Evolutionary conservation across 1,139 yeast genomes (phyloP), one percentile per base, ranked within the genome.

Genomic region (Debaryomyces coudertii): DNA sequence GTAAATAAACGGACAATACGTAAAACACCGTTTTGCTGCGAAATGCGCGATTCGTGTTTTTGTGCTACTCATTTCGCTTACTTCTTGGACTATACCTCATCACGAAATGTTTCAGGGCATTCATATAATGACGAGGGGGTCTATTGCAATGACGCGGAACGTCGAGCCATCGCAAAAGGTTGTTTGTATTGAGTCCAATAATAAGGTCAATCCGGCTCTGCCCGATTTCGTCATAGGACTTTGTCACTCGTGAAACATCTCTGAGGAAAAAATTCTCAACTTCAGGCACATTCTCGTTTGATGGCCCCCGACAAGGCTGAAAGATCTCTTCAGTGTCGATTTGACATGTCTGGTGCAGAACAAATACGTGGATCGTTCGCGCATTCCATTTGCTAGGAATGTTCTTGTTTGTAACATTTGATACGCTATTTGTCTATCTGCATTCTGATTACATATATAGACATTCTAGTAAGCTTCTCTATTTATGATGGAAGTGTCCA

Each of bases 11-110:
- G 15, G 14, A 36, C 41, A 38, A 38, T 38, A 28, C 34, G 23
- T 28, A 18, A 24, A 28, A 38, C 40, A 37, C 28, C 18, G n/a
- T 33, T 27, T 14, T 25, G 41, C 35, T 38, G 41, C 41, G 28
- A 29, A 38, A 38, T 38, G 24, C 41, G 41, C 34, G 41, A 28
- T 28, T 38, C 41, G 33, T 29, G 41, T 38, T 27, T 38, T 38
- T 38, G 41, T 38, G 15, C 20, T 20, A 38, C 34, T 18, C 18
- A 25, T 28, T 12, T 18, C 18, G 41, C 27, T 7, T 20, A 33
- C 24, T 18, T 29, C 9, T 18, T 29, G 16, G 14, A 29, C 20
- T 5, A 29, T 12, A 12, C 4, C 33, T 29, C 36, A 20, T 33
- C 36, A 33, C 24, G 36, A 33, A 33, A 33, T 20, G 24, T n/a